These are phyloP conservation scores for Leishmania major DNA, from an alignment of 208 protist species.

Conservation along the genomic window DNA sequence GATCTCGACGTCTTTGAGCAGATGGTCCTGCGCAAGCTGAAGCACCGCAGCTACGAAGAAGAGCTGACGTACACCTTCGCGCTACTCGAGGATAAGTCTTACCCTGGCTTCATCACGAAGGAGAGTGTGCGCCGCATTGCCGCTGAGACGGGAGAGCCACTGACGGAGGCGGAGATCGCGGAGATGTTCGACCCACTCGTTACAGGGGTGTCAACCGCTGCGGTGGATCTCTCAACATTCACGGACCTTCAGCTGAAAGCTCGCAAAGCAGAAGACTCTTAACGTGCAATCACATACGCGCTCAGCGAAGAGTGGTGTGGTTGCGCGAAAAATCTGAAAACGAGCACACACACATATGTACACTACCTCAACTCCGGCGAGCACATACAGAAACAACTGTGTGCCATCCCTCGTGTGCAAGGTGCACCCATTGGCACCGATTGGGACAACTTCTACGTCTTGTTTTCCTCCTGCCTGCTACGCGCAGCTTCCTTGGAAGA, in stretches of 20 bases:
- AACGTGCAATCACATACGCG: background rate
- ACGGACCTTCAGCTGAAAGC: conserved; percentile 54
- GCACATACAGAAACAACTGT: background rate
- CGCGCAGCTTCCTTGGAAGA: background rate
- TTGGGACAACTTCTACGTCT: background rate
- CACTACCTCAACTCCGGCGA: background rate
- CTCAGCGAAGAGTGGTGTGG: background rate
- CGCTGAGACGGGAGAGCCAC: conserved; percentile 58
- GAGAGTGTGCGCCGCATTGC: conserved; percentile 66
- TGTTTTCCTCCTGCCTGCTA: background rate
- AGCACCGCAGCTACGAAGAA: conserved; percentile 70
- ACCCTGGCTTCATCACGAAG: conserved; percentile 83
- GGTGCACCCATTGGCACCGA: background rate
- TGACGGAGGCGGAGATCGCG: conserved; percentile 76
- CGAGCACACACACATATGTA: background rate
- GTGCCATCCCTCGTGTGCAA: background rate
- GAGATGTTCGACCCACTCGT: conserved; percentile 90
- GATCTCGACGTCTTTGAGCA: conserved; percentile 74
- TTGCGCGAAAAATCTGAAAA: background rate
- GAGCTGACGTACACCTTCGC: conserved; percentile 73
- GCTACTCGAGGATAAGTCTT: conserved; percentile 77
- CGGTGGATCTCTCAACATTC: conserved; percentile 83
- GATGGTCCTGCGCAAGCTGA: conserved; percentile 66
- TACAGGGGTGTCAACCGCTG: conserved; percentile 66
- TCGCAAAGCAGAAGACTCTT: conserved; percentile 39